Evolutionary conservation across 805 yeast species (phyloP).

Genomic region (Komagataella kurtzmanii): DNA sequence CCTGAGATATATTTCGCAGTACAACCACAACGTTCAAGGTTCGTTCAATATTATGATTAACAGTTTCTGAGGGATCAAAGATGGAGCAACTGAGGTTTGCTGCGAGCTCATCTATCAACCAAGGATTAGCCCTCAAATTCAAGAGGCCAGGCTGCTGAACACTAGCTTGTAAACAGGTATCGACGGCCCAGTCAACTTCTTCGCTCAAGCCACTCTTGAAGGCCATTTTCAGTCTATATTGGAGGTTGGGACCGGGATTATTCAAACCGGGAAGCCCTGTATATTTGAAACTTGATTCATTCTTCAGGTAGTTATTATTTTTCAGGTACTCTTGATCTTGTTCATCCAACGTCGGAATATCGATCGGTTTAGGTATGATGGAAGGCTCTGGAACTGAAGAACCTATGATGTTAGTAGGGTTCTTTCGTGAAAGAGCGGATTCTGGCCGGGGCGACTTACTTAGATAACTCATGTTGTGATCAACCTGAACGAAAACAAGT

Average conservation of each 20-base stretch:
- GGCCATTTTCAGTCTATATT: conserved; percentile 59
- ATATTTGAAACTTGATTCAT: conserved; percentile 16
- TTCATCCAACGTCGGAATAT: conserved; percentile 16
- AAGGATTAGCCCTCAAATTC: conserved; percentile 26
- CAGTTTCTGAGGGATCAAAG: conserved; percentile 3
- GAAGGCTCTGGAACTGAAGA: neutral
- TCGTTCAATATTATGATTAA: conserved; percentile 2
- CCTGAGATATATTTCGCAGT: conserved; percentile 74
- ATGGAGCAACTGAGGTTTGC: conserved; percentile 14
- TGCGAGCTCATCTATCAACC: conserved; percentile 26
- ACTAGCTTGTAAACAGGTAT: conserved; percentile 34
- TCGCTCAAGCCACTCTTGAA: conserved; percentile 47
- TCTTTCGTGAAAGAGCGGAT: neutral
- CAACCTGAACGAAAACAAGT: neutral
- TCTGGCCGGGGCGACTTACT: neutral
- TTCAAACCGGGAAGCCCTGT: conserved; percentile 19
- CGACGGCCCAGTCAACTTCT: conserved; percentile 64
- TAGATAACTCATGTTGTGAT: neutral
- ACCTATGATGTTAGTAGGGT: neutral
- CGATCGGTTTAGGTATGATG: conserved; percentile 12
- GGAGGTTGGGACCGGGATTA: conserved; percentile 44
- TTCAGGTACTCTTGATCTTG: conserved; percentile 19
- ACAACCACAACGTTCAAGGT: conserved; percentile 43
- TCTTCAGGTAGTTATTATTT: conserved; percentile 14
- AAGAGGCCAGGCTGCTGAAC: conserved; percentile 23